A percentile compares a stretch with the other conserved stretches of the same genome.
phyloP scores from a whole-genome alignment of 768 basidiomycete species.

The Mycena vitilis region DNA sequence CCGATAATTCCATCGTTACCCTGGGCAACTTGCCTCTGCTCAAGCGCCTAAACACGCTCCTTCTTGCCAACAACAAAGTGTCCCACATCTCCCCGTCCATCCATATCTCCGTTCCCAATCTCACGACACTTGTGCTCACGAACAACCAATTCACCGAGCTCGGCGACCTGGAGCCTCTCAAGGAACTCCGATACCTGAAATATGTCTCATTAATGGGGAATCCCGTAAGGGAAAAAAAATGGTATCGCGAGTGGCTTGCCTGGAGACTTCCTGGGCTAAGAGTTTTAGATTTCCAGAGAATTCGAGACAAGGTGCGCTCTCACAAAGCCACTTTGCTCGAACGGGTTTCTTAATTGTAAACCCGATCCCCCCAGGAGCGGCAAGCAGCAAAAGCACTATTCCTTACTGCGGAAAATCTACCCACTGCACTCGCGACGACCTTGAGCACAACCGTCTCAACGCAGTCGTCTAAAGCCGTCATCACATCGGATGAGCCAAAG shows the following conservation, averaged over 20 bases:
- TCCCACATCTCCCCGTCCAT: slow-evolving; percentile 84
- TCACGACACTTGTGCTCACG: slow-evolving; percentile 84
- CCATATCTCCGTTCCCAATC: slow-evolving; percentile 85
- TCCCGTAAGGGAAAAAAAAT: slow-evolving; percentile 91
- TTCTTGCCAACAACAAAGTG: slow-evolving; percentile 93
- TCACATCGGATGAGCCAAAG: slow-evolving; percentile 86
- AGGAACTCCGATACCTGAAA: slow-evolving; percentile 78
- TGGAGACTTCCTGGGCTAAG: slow-evolving; percentile 88
- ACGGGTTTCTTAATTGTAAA: slow-evolving; percentile 39
- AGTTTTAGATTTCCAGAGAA: slow-evolving; percentile 95
- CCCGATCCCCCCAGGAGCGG: slow-evolving; percentile 71
- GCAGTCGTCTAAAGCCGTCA: slow-evolving; percentile 66
- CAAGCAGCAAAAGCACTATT: slow-evolving; percentile 79
- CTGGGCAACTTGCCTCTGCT: slow-evolving; percentile 90
- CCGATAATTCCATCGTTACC: slow-evolving; percentile 87
- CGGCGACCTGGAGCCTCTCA: slow-evolving; percentile 87
- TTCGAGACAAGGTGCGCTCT: slow-evolving; percentile 90
- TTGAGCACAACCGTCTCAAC: slow-evolving; percentile 80
- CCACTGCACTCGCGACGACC: slow-evolving; percentile 83
- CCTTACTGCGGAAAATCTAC: slow-evolving; percentile 81
- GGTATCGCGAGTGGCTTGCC: slow-evolving; percentile 96
- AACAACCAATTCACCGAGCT: slow-evolving; percentile 85
- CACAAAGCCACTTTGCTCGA: slow-evolving; percentile 47
- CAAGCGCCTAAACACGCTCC: slow-evolving; percentile 84
- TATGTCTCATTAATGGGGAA: slow-evolving; percentile 84